phyloP scores from a whole-genome alignment of 768 basidiomycete species.

The Leccinum fibrillosum region DNA sequence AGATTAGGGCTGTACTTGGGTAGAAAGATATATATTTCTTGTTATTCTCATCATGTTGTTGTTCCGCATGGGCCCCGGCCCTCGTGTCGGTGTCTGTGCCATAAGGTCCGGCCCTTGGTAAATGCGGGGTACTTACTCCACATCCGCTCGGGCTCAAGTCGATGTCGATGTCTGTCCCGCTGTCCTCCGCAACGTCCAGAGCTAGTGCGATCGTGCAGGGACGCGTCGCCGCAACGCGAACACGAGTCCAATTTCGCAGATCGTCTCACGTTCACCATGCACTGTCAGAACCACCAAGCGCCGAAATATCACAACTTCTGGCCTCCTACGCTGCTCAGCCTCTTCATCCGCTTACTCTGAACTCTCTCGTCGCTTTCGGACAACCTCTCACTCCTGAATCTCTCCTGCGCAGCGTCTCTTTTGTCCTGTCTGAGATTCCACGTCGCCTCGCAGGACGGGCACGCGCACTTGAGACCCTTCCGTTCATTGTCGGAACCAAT shows the following conservation, averaged over 20 bases:
- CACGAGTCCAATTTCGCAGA: conserved; percentile 10
- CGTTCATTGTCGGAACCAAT: conserved; percentile 88
- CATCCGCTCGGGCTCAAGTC: not conserved
- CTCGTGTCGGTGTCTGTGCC: not conserved
- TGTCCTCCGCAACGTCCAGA: conserved; percentile 4
- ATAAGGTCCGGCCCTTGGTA: not conserved
- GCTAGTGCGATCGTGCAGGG: conserved; percentile 1
- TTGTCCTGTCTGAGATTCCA: conserved; percentile 74
- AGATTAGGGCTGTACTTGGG: conserved; percentile 17
- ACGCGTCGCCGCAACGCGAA: not conserved
- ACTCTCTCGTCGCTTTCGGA: conserved; percentile 71
- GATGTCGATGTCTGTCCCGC: not conserved
- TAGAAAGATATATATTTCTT: conserved; percentile 23
- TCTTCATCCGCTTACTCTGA: conserved; percentile 68
- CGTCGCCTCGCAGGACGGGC: conserved; percentile 73
- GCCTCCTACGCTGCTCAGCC: conserved; percentile 60
- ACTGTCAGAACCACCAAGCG: conserved; percentile 44
- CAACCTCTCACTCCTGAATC: conserved; percentile 69
- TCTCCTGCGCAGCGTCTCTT: conserved; percentile 69
- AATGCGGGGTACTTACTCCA: not conserved
- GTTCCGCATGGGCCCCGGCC: not conserved
- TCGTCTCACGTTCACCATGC: conserved; percentile 35
- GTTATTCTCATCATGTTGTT: conserved; percentile 17
- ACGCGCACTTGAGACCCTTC: conserved; percentile 68
- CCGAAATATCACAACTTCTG: conserved; percentile 57